Percentiles rank a stretch among this genome's conserved stretches.
Conservation (phyloP, 768 basidiomycete genomes). For the Lentinula sp. region DNA sequence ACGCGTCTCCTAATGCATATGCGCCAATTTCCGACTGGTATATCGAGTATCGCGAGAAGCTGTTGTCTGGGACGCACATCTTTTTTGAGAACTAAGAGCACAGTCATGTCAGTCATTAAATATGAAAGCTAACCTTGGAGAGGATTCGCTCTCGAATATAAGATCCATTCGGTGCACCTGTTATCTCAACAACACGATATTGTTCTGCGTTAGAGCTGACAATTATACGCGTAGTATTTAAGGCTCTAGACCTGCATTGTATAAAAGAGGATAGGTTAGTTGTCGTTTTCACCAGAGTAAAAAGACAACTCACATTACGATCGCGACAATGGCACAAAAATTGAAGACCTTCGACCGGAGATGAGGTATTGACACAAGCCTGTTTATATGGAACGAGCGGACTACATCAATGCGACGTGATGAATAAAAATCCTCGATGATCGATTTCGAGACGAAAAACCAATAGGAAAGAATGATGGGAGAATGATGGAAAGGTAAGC, state of each 20-base stretch:
- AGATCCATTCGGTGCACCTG: slow-evolving; percentile 36
- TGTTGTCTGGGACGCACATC: slow-evolving; percentile 38
- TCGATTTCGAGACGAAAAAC: not conserved
- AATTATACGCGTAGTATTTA: slow-evolving; percentile 34
- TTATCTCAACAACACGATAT: slow-evolving; percentile 42
- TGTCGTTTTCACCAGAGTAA: not conserved
- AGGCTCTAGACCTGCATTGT: not conserved
- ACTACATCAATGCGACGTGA: slow-evolving; percentile 1
- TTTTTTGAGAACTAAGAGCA: slow-evolving; percentile 11
- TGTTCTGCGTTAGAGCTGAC: slow-evolving; percentile 45
- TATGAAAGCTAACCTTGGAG: slow-evolving; percentile 27
- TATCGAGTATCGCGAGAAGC: slow-evolving; percentile 32
- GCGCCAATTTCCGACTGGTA: slow-evolving; percentile 44
- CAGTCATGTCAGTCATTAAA: not conserved
- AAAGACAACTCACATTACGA: slow-evolving; percentile 1
- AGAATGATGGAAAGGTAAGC: slow-evolving; percentile 1
- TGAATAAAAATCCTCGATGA: slow-evolving; percentile 4
- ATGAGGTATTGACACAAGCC: not conserved
- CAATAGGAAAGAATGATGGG: slow-evolving; percentile 3
- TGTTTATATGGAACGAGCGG: slow-evolving; percentile 1
- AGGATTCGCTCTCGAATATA: slow-evolving; percentile 40
- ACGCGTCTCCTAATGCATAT: slow-evolving; percentile 32
- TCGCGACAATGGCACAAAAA: not conserved
- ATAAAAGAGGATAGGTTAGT: not conserved
- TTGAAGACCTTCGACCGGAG: not conserved